Evolutionary conservation across 768 basidiomycete species (phyloP).

Genomic region (Amanita pallidorosea): DNA sequence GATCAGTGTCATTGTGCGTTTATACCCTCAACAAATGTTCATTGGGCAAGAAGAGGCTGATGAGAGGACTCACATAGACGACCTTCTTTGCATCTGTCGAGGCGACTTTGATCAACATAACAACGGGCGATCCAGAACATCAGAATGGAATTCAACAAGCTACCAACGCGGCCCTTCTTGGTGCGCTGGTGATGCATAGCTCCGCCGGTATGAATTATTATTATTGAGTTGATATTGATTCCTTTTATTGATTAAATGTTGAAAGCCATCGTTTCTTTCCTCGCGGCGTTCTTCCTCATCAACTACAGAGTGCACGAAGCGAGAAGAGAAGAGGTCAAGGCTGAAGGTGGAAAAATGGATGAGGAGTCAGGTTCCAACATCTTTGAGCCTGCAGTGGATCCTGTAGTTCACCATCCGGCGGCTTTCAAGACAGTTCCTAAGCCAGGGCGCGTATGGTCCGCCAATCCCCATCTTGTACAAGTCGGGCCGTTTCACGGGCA

Average conservation of each 20-base stretch:
- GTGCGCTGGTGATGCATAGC: constrained; percentile 43
- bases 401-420: neutral
- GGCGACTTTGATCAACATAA: constrained; percentile 37
- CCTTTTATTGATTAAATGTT: neutral
- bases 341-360: neutral
- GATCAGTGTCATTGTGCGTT: constrained; percentile 35
- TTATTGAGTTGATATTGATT: neutral
- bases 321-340: constrained; percentile 28
- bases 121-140: constrained; percentile 19
- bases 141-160: constrained; percentile 16
- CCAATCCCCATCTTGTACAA: constrained; percentile 40
- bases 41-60: neutral
- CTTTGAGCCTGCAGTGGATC: constrained; percentile 1
- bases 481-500: constrained; percentile 33
- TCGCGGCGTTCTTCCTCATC: constrained; percentile 45
- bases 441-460: constrained; percentile 18
- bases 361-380: neutral
- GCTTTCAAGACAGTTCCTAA: constrained; percentile 9
- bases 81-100: constrained; percentile 56
- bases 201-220: constrained; percentile 30
- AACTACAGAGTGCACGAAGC: constrained; percentile 46
- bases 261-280: constrained; percentile 31
- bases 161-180: constrained; percentile 36
- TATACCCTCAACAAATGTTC: neutral
- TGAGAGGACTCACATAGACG: constrained; percentile 24